Conservation (phyloP, 78 protist genomes). For the Dictyostelium citrinum region DNA sequence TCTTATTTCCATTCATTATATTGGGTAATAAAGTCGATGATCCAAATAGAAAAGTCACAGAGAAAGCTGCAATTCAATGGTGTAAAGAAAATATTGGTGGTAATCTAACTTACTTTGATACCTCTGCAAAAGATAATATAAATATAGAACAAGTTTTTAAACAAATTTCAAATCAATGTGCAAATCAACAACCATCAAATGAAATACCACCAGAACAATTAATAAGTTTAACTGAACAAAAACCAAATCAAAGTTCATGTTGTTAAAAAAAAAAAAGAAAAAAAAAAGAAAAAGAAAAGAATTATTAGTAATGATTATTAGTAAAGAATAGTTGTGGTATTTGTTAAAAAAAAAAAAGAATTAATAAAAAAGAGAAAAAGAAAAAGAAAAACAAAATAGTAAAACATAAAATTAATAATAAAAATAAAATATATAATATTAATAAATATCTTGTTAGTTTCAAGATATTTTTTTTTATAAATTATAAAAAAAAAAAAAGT, state of each 20-base stretch:
- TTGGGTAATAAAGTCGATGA: conserved; percentile 78
- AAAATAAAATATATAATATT: too few relatives aligned
- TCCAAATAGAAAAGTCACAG: conserved; percentile 28
- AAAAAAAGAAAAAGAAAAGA: not conserved
- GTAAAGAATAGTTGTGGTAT: too few relatives aligned
- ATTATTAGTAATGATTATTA: too few relatives aligned
- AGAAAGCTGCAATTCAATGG: conserved; percentile 19
- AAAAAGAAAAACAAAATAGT: not conserved
- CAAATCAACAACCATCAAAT: not conserved
- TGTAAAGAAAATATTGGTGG: conserved; percentile 40
- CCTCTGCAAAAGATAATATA: conserved; percentile 52
- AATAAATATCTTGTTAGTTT: not conserved
- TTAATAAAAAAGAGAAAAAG: too few relatives aligned
- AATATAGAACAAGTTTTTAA: conserved; percentile 61
- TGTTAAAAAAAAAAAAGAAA: not conserved
- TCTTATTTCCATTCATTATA: conserved; percentile 61
- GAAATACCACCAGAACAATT: not conserved
- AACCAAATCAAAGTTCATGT: not conserved
- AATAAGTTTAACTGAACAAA: not conserved
- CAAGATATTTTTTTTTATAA: not conserved
- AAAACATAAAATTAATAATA: too few relatives aligned
- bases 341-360: too few relatives aligned
- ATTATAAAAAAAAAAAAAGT: too few relatives aligned
- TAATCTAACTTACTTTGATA: conserved; percentile 43
- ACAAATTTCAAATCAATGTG: not conserved